A percentile compares a stretch with the other conserved stretches of the same genome.
phyloP scores from a whole-genome alignment of 345 rosid species.

The Eucalyptus pauciflora region DNA sequence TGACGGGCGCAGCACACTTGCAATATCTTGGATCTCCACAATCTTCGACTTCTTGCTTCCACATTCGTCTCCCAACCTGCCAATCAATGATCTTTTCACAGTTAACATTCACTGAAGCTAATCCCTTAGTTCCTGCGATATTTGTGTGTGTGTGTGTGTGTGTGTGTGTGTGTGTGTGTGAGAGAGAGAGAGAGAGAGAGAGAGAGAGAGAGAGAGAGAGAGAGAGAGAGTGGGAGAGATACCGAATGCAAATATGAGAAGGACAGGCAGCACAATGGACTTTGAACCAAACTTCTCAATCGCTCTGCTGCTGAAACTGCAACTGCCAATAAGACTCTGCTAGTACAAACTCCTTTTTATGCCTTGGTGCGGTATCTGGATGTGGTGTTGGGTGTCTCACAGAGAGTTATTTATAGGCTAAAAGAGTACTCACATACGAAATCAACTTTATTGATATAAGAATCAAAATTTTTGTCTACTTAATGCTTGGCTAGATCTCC shows the following conservation, averaged over 20 bases:
- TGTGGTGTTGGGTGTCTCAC: neutral
- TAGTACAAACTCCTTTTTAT: neutral
- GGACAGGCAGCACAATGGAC: neutral
- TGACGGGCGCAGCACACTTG: neutral
- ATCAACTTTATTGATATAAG: neutral
- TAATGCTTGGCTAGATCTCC: neutral
- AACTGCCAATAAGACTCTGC: neutral
- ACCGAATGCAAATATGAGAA: neutral
- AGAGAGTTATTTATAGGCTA: neutral
- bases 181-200: too few species aligned
- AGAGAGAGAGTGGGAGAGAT: neutral
- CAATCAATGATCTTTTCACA: neutral
- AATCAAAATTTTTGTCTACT: neutral
- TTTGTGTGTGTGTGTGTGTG: too few species aligned
- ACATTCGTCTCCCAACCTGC: neutral
- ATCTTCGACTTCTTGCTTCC: neutral
- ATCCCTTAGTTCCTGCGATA: neutral
- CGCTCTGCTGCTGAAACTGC: neutral
- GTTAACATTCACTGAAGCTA: neutral
- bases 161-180: too few species aligned
- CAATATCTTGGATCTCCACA: neutral
- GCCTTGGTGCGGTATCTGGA: neutral
- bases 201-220: too few species aligned
- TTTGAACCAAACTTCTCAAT: neutral
- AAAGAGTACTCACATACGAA: neutral